Base-by-base conservation (phyloP, 352 stramenopile genomes). In the Saprolegnia parasitica region DNA sequence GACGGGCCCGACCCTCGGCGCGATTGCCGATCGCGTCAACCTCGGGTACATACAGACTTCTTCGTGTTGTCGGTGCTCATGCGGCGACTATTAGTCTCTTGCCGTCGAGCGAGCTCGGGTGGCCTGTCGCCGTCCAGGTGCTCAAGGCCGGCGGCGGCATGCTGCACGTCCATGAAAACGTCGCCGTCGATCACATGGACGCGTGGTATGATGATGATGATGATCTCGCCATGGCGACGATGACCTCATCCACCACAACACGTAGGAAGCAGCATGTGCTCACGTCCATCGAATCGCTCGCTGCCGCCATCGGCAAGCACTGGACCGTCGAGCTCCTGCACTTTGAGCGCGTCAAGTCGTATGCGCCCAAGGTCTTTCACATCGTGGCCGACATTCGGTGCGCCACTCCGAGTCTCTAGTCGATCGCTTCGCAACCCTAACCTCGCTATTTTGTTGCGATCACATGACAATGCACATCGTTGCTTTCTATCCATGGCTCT, bases 151-250 rank as follows among this genome's bases (percentile, higher is more conserved):
- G 68, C 4, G 95, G 95, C 46, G 95, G 94, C 8, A 98, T 91
- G 93, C 77, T 99, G 45, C 96, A 99, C 73, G 81, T 99, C 45
- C 96, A 99, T 74, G 96, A 93, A 56, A 99, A 98, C 70, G 94
- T 98, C 32, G 80, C 85, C 6, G 80, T 89, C 15, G 74, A 88
- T 50, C 89, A 98, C 71, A 77, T 79, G 29, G 74, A 93, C 45
- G 66, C 70, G 11, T 97, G 91, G 91, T 72, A 67, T 1, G 54
- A n/a, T n/a, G n/a, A n/a, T n/a, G n/a, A n/a, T n/a, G n/a, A n/a
- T 23, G 18, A 26, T 37, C 40, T 37, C 16, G 13, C 10, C n/a
- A 10, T 71, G n/a, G n/a, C n/a, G n/a, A n/a, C n/a, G n/a, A n/a
- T n/a, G n/a, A n/a, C n/a, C n/a, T n/a, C n/a, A n/a, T n/a, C n/a